A percentile compares a stretch with the other conserved stretches of the same genome.
phyloP scores from a whole-genome alignment of 306 rosid species.

The Acacia melanoxylon region DNA sequence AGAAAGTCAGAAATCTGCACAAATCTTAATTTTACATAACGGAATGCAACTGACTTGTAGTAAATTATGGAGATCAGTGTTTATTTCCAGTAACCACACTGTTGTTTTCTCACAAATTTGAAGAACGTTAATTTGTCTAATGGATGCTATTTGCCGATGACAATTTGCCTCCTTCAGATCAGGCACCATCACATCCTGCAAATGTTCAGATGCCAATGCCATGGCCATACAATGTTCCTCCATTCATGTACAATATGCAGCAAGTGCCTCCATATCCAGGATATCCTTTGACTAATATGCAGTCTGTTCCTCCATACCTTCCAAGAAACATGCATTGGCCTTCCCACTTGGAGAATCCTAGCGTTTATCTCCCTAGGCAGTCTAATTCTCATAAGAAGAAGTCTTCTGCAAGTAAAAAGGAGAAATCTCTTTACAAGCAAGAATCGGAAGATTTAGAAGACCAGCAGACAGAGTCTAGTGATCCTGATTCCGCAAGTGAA shows the following conservation, averaged over 20 bases:
- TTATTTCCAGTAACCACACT: neutral
- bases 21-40: neutral
- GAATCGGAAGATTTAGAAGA: conserved; percentile 44
- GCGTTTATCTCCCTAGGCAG: neutral
- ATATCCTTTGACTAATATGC: conserved; percentile 50
- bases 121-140: neutral
- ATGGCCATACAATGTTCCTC: conserved; percentile 51
- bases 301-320: conserved; percentile 53
- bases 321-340: conserved; percentile 61
- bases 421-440: conserved; percentile 39
- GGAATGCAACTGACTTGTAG: neutral
- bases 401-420: conserved; percentile 42
- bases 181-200: conserved; percentile 29
- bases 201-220: conserved; percentile 56
- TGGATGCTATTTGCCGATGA: conserved; percentile 38
- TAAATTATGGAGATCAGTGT: neutral
- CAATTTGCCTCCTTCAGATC: conserved; percentile 38
- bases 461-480: conserved; percentile 45
- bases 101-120: neutral
- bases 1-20: conserved; percentile 10
- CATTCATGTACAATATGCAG: conserved; percentile 47
- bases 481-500: conserved; percentile 44
- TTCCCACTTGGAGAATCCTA: conserved; percentile 34
- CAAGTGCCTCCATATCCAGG: conserved; percentile 58
- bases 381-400: conserved; percentile 34